These are phyloP conservation scores for Termitomyces sp. DNA, from an alignment of 768 basidiomycete species.

Conservation along the genomic window DNA sequence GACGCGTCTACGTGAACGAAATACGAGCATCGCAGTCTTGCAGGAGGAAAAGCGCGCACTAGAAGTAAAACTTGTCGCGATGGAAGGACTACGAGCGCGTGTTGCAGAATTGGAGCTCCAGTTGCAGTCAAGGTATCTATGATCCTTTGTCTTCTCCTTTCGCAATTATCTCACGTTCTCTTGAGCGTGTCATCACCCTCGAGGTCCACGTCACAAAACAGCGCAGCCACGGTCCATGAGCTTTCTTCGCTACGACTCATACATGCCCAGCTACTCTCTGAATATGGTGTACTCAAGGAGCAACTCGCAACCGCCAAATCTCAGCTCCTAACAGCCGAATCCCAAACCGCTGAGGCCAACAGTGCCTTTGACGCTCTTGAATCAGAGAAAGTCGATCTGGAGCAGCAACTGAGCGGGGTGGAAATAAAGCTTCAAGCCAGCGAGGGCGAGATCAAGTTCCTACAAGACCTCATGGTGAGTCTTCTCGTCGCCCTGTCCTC, in stretches of 20 bases:
- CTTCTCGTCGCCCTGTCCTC: neutral
- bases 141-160: neutral
- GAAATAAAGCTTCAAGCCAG: neutral
- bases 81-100: slow-evolving; percentile 52
- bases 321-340: slow-evolving; percentile 29
- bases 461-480: slow-evolving; percentile 8
- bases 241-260: slow-evolving; percentile 55
- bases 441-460: slow-evolving; percentile 5
- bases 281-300: slow-evolving; percentile 54
- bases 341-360: slow-evolving; percentile 21
- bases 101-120: slow-evolving; percentile 55
- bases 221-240: slow-evolving; percentile 35
- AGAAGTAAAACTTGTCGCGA: slow-evolving; percentile 41
- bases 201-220: slow-evolving; percentile 25
- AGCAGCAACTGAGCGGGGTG: neutral
- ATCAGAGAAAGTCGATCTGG: slow-evolving; percentile 5
- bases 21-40: slow-evolving; percentile 63
- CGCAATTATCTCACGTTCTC: neutral
- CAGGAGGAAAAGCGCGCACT: slow-evolving; percentile 68
- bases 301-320: slow-evolving; percentile 36
- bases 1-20: slow-evolving; percentile 42
- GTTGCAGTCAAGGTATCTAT: slow-evolving; percentile 46
- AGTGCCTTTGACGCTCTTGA: slow-evolving; percentile 7
- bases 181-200: neutral
- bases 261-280: slow-evolving; percentile 61